Base-by-base conservation (phyloP, 768 basidiomycete species). In the Kwoniella bestiolae region DNA sequence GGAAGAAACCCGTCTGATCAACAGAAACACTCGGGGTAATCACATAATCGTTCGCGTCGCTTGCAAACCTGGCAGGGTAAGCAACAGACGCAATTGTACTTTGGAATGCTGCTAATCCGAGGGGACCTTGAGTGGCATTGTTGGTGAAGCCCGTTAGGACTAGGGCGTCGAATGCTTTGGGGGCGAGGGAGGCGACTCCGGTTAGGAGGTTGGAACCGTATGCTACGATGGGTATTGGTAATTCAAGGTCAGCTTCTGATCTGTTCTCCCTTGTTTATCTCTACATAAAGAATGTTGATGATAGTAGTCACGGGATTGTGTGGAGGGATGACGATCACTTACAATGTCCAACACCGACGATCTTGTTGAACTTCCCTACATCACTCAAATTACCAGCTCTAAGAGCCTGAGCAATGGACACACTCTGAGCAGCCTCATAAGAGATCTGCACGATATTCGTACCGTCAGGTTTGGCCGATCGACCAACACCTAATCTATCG, bases 401-500 rank as follows among this genome's bases (percentile, higher is more conserved):
- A 23, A 75, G 60, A 1, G 26, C 21, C 16, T 63, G 25, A n/a
- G 68, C 55, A 35, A 76, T 73, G 16, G 66, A 53, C 11, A 61
- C 59, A 4, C 70, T 53, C 50, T 73, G 72, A 28, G 75, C 75
- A 38, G 65, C 64, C 64, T 76, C 75, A 60, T 69, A 73, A 6
- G 65, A 31, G 57, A 69, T 70, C 46, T 76, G 75, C 6, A 73
- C 72, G 51, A 72, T 44, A 26, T 72, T 61, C 25, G 68, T 69
- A 28, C 75, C 75, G 45, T 76, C 65, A 9, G 75, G 75, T 35
- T 73, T 68, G 44, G 67, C 68, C 16, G 75, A 76, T 38, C 58
- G 57, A 5, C 72, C 72, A 28, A 73, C 72, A 44, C 75, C 75
- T 18, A 76, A 61, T 45, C 75, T 68, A 46, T 76, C 75, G 58